Base-by-base conservation (phyloP, 208 protist species). In the Porcisia deanei region DNA sequence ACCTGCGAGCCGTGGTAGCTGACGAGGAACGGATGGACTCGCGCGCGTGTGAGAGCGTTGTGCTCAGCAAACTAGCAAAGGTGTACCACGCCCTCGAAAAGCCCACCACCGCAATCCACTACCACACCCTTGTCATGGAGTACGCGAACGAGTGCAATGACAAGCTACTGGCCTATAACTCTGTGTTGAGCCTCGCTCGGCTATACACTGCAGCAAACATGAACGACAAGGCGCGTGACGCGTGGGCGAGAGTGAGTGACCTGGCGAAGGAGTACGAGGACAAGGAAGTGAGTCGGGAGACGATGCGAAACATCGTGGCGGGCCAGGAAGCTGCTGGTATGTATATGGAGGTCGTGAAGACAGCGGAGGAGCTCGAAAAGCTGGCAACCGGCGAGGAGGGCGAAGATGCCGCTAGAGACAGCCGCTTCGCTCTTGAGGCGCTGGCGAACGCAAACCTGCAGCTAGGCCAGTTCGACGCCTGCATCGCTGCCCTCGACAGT, bases 261-360 rank as follows among this genome's bases (percentile, higher is more conserved):
- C 85, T 96, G 6, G 93, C 93, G 25, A 85, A 90, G 72, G 79
- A 88, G 74, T 97, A 96, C 82, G 88, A 94, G 68, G 93, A 97
- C 81, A 81, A 82, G 69, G 91, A 94, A 65, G 91, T 95, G 37
- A 86, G 86, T 41, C 88, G 93, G 45, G 89, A 95, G 77, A 97
- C 93, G n/a, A 92, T 83, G 79, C 89, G 91, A 63, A 95, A 95
- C 80, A 92, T 97, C 61, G 82, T 97, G 61, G 76, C 83, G 41
- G 89, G 79, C 34, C 87, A 96, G 77, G 81, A 91, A 71, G 83
- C 87, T 8, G 80, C 87, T 22, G 86, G 88, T 41, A 88, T 88
- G 80, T 96, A 89, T 77, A 61, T 83, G 39, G 88, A 91, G 49
- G 87, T 94, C 9, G 77, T 96, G 59, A 77, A 83, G 52, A 91